Base-by-base conservation (phyloP, 2,329 filamentous ascomycete genomes). In the Saccharata proteae region DNA sequence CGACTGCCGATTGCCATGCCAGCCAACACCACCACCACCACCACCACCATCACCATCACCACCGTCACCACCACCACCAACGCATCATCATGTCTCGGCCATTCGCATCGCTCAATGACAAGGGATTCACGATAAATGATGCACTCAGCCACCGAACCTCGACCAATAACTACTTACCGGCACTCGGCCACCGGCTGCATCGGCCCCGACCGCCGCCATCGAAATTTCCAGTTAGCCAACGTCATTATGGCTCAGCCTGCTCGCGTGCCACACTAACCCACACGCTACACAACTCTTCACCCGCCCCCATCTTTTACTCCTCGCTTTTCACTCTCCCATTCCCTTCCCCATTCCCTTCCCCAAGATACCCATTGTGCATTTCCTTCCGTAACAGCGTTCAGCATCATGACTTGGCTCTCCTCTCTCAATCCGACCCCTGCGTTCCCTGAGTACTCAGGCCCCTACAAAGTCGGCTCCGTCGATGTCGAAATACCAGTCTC, bases 401-500 rank as follows among this genome's bases (percentile, higher is more conserved):
- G n/a, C n/a, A 19, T 8, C 23, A 63, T 64, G 56, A 52, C 53
- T 15, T 56, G 54, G 43, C 47, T 65, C 25, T 51, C 54, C 21
- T 50, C 47, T 22, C 55, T 81, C 43, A 82, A 69, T 45, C 79
- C 79, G 1, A 61, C 84, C 4, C 82, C 82, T 1, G 55, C 65
- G 1, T 85, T 92, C 36, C 78, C 82, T 4, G 61, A 73, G 4
- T 88, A 85, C 49, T 76, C 77, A 1, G 84, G 82, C 1, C 78
- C 80, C 0, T 77, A 83, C 61, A 73, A 74, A 44, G 82, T 90
- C 36, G 83, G 82, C 40, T 82, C 78, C 3, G 64, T 83, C 42
- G 83, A 92, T 46, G 66, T 88, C 41, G 84, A 93, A 58, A 71
- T 92, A 11, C 80, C 83, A 25, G 64, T 79, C 7, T 48, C 57